These are phyloP conservation scores for Fusarium sp. DNA, from an alignment of 2,329 filamentous ascomycete species.

Conservation along the genomic window DNA sequence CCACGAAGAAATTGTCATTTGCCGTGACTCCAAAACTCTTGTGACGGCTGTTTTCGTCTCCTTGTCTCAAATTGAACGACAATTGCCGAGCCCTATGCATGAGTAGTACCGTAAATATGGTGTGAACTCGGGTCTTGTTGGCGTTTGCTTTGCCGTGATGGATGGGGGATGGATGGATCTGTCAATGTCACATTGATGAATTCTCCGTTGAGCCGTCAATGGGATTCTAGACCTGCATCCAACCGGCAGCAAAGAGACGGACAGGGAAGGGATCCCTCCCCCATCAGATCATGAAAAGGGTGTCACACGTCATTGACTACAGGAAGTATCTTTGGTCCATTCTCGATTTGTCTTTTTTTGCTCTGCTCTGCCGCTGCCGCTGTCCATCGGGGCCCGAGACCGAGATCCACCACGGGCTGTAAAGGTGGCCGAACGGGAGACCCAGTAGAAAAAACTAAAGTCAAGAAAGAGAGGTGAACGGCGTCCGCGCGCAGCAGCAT, in stretches of 20 bases:
- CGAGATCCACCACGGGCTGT: slow-evolving; percentile 13
- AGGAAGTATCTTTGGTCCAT: background rate
- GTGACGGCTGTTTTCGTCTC: background rate
- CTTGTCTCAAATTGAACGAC: background rate
- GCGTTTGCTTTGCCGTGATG: background rate
- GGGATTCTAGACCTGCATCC: background rate
- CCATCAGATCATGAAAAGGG: slow-evolving; percentile 35
- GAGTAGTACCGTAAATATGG: background rate
- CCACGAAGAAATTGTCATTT: background rate
- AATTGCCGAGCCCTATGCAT: background rate
- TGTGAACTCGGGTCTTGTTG: background rate
- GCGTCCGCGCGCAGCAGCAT: background rate
- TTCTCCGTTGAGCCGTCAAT: slow-evolving; percentile 15
- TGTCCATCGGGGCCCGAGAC: background rate
- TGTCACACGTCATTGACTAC: slow-evolving; percentile 32
- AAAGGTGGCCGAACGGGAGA: slow-evolving; percentile 28
- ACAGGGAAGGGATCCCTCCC: background rate
- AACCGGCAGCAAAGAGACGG: background rate
- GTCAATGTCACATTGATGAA: background rate
- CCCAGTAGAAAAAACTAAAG: background rate
- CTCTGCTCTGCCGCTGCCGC: background rate
- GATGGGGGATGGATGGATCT: background rate
- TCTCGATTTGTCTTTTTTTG: background rate
- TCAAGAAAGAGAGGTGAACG: slow-evolving; percentile 14
- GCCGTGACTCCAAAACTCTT: background rate